phyloP scores from a whole-genome alignment of 2,329 filamentous ascomycete species.

The Neonectria punicea region DNA sequence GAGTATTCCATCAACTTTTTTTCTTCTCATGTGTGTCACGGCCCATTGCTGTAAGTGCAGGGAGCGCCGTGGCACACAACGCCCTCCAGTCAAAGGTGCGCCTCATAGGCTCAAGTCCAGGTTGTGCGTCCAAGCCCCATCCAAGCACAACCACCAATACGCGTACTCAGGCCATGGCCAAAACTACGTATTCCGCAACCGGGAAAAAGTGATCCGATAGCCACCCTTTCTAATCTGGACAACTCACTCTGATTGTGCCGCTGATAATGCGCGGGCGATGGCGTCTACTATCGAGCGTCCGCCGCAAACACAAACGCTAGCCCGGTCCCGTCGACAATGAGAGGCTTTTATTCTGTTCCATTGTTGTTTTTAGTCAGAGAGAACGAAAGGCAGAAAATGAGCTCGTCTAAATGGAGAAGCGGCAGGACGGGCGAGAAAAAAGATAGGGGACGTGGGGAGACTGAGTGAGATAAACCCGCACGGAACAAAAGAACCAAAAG shows the following conservation, averaged over 20 bases:
- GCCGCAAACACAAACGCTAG: conserved; percentile 1
- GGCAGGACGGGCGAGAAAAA: background rate
- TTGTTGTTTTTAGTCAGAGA: background rate
- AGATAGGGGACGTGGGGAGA: background rate
- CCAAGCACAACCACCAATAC: background rate
- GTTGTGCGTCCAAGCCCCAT: background rate
- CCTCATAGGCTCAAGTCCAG: background rate
- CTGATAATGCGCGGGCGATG: background rate
- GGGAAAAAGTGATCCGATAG: background rate
- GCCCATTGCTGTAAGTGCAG: background rate
- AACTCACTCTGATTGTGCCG: background rate
- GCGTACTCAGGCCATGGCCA: conserved; percentile 1
- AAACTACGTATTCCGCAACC: background rate
- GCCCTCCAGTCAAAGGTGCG: background rate
- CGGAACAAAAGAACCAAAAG: background rate
- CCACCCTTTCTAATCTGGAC: background rate
- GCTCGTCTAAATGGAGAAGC: background rate
- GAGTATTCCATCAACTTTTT: background rate
- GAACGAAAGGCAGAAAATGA: background rate
- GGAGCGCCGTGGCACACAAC: background rate
- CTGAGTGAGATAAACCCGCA: background rate
- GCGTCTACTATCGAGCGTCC: background rate
- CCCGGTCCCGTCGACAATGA: background rate
- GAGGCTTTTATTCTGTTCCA: background rate
- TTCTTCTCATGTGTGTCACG: background rate